Evolutionary conservation across 75 land plant genomes (phyloP).

Genomic region (Cryptomeria japonica): DNA sequence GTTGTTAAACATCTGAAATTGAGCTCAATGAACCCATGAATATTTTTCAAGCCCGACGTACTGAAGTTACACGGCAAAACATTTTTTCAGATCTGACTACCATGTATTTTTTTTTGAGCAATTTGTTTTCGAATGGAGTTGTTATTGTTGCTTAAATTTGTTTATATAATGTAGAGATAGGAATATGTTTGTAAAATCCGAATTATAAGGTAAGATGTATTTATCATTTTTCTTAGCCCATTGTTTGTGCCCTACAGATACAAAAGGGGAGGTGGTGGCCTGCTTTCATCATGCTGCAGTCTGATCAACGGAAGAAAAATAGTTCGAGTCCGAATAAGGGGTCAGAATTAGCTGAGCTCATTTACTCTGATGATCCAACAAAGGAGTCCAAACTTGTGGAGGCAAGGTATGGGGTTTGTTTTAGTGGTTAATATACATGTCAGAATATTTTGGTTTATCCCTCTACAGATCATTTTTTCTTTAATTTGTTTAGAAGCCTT

Average conservation of each 20-base stretch:
- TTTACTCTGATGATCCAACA: conserved; percentile 1
- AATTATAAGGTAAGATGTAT: background rate
- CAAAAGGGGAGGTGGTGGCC: conserved; percentile 15
- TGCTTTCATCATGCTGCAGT: background rate
- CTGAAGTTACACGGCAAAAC: background rate
- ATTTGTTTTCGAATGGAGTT: background rate
- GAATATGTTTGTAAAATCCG: background rate
- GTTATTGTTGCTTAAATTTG: background rate
- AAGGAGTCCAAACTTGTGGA: conserved; percentile 3
- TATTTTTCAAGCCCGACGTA: background rate
- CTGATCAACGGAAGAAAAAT: background rate
- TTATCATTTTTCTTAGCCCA: background rate
- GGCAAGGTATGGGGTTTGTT: background rate
- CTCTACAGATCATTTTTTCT: background rate
- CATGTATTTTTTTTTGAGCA: background rate
- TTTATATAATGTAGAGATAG: background rate
- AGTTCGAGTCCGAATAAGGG: background rate
- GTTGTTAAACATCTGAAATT: background rate
- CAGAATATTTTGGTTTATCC: background rate
- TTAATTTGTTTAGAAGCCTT: background rate
- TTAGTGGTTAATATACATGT: background rate
- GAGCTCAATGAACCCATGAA: background rate
- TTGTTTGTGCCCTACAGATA: background rate
- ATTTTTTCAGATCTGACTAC: background rate
- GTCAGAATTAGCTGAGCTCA: background rate